Conservation (phyloP, 805 yeast genomes). For the Vanderwaltozyma polyspora region DNA sequence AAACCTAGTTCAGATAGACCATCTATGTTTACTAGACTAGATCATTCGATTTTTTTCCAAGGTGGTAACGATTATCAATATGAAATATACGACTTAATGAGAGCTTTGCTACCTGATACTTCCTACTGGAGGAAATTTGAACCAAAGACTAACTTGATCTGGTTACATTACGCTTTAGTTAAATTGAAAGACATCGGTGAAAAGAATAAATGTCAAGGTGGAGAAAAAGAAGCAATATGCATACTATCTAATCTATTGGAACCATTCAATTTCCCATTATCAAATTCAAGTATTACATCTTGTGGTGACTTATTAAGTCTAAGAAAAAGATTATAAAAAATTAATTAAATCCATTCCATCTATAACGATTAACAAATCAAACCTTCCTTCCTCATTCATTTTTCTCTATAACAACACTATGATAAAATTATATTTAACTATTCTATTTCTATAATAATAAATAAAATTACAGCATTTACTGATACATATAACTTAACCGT, state of each 20-base stretch:
- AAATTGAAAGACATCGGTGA: neutral
- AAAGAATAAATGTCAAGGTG: neutral
- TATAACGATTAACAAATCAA: neutral
- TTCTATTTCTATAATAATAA: too few species aligned
- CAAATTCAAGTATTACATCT: neutral
- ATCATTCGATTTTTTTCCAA: constrained; percentile 49
- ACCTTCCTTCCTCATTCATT: neutral
- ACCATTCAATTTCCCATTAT: neutral
- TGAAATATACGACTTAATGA: constrained; percentile 51
- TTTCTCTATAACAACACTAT: neutral
- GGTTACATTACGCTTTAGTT: constrained; percentile 47
- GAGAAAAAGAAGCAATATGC: neutral
- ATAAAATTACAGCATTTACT: too few species aligned
- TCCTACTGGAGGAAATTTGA: constrained; percentile 20
- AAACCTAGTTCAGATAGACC: constrained; percentile 4
- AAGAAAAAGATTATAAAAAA: neutral
- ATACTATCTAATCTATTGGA: neutral
- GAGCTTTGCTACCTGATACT: constrained; percentile 21
- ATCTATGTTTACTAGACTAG: constrained; percentile 42
- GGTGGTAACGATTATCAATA: constrained; percentile 53
- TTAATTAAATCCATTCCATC: too few species aligned
- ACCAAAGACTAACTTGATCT: constrained; percentile 42
- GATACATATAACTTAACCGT: too few species aligned
- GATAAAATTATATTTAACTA: too few species aligned
- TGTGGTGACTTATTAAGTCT: constrained; percentile 3